Percentiles rank a stretch among this genome's conserved stretches.
Conservation (phyloP, 2,329 filamentous ascomycete genomes). For the Paecilomyces variotii region DNA sequence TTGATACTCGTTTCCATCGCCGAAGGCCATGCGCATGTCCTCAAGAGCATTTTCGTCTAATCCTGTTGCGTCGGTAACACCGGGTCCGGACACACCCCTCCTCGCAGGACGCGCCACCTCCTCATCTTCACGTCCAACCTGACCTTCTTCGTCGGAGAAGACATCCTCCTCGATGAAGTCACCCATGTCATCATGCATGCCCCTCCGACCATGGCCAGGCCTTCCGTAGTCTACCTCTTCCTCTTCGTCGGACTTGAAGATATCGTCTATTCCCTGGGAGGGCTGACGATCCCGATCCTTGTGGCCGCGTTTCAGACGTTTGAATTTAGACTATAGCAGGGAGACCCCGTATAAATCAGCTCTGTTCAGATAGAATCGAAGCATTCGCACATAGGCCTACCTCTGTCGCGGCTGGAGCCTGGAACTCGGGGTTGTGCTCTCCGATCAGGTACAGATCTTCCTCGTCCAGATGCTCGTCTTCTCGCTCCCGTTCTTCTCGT, state of each 20-base stretch:
- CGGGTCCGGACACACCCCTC: slow-evolving; percentile 57
- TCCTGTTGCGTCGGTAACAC: slow-evolving; percentile 69
- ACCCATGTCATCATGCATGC: slow-evolving; percentile 70
- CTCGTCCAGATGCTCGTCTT: slow-evolving; percentile 79
- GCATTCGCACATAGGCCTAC: slow-evolving; percentile 41
- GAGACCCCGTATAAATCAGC: background rate
- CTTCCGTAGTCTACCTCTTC: slow-evolving; percentile 50
- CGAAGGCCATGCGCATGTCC: slow-evolving; percentile 94
- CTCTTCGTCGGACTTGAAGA: slow-evolving; percentile 93
- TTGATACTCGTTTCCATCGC: slow-evolving; percentile 89
- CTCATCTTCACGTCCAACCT: slow-evolving; percentile 71
- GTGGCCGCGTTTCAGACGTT: slow-evolving; percentile 87
- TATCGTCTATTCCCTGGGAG: slow-evolving; percentile 73
- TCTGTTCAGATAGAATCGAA: background rate
- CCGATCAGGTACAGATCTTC: slow-evolving; percentile 95
- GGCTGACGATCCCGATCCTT: slow-evolving; percentile 56
- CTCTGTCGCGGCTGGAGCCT: slow-evolving; percentile 60
- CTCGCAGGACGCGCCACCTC: slow-evolving; percentile 78
- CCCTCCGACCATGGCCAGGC: slow-evolving; percentile 43
- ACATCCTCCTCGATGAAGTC: slow-evolving; percentile 98
- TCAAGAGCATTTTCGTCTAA: slow-evolving; percentile 89
- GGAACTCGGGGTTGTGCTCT: slow-evolving; percentile 64
- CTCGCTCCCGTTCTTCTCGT: slow-evolving; percentile 66
- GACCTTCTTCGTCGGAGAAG: slow-evolving; percentile 73
- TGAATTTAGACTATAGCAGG: slow-evolving; percentile 71